Evolutionary conservation across 345 rosid species (phyloP), one percentile per base, ranked within the genome.

Genomic region (Corymbia maculata): DNA sequence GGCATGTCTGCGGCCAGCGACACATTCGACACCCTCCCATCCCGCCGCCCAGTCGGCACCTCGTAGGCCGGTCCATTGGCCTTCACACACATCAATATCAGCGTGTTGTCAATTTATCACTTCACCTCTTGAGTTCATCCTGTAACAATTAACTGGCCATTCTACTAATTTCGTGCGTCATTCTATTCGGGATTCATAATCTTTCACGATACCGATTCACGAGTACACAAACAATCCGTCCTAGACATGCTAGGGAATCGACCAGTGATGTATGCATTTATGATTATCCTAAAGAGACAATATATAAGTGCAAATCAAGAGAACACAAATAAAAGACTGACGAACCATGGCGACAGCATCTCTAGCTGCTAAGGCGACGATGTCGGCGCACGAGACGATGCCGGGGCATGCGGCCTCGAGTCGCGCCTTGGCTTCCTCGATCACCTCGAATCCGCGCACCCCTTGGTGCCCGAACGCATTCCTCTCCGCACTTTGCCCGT

Each of bases 311-410:
- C 22, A 32, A 16, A 8, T 68, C 6, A 68, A 32, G 45, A 36
- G 9, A 51, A 21, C 30, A 79, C 45, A 42, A 75, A 51, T 11
- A 32, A 70, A 32, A 36, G 15, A 87, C 19, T 2, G 36, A 42
- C 64, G 13, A 32, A 95, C 98, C 98, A 93, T 64, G 49, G 91
- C 91, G 53, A 97, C 90, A n/a, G 97, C 94, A 87, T 97, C 99
- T 87, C 99, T 94, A 79, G 98, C 98, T 11, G 96, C 98, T 87
- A 97, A 89, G 86, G 98, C 96, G 30, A 97, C 94, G 82, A 96
- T 94, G 89, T 97, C 98, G 50, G 99, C 91, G 87, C 99, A 97
- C 6, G 98, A 96, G 64, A 97, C 98, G n/a, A 93, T 91, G 86
- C 95, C 94, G 2, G 94, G 95, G 85, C 99, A 97, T 12, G 85